Evolutionary conservation across 768 basidiomycete genomes (phyloP), one percentile per base, ranked within the genome.

Genomic region (Hypholoma fasciculare): DNA sequence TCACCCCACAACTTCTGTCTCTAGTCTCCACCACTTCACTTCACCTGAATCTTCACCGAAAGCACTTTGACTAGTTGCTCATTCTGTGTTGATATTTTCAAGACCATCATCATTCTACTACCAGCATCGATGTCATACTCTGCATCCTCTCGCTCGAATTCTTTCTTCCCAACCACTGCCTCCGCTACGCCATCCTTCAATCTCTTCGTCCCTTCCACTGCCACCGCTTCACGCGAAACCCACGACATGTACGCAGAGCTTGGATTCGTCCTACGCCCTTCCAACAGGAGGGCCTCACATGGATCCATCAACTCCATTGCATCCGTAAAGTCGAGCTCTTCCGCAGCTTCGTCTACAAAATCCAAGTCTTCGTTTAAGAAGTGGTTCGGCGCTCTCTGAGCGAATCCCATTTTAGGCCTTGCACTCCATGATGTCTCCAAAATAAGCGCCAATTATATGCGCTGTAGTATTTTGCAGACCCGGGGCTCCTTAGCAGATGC

Each of bases 211-310:
- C 64, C 67, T 17, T 62, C 71, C 20, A 72, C 74, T 42, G 72
- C 71, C 39, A 54, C 62, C 16, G 60, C 64, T 3, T 75, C 77
- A 23, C 75, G 78, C 40, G 74, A 78, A 46, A 66, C 71, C 4
- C 72, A 77, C 59, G 61, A 67, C 46, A 72, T 72, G 61, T 78
- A 75, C 61, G 70, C 74, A 48, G 74, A 77, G 60, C 66, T 79
- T 54, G 71, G 74, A 19, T 71, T 69, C 60, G 65, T 67, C 57
- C 63, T 76, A 36, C 70, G 71, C 49, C 66, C 72, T 19, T 68
- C 69, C 37, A 71, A 63, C 63, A 60, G 61, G 54, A 52, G 53
- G 30, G 38, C 47, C 20, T 39, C 58, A 9, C 44, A 23, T 54
- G 54, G 57, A 39, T 54, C 48, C 17, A 37, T 44, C 53, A 49